Percentiles rank a stretch among this genome's conserved stretches.
These are phyloP conservation scores for Leccinum pellstonianum DNA, from an alignment of 768 basidiomycete genomes.

Conservation along the genomic window DNA sequence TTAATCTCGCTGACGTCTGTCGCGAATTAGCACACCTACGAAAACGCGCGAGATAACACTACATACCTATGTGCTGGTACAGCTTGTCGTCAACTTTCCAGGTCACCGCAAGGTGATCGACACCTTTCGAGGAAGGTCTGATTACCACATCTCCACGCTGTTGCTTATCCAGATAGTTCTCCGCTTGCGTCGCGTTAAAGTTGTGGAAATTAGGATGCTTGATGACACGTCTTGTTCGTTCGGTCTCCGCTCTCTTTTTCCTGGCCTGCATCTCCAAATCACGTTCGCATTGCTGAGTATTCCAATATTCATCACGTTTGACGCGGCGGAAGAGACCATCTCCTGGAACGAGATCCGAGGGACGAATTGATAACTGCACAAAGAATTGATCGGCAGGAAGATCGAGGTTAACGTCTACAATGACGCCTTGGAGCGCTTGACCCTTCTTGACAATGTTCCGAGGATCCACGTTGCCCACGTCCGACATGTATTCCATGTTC, in stretches of 20 bases:
- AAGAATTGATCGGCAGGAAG: slow-evolving; percentile 59
- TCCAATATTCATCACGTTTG: slow-evolving; percentile 61
- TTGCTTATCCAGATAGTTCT: slow-evolving; percentile 83
- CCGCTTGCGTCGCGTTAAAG: slow-evolving; percentile 86
- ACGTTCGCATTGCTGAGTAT: slow-evolving; percentile 58
- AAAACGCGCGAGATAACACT: background rate
- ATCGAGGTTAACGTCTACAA: slow-evolving; percentile 69
- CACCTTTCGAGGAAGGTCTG: slow-evolving; percentile 91
- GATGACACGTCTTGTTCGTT: slow-evolving; percentile 79
- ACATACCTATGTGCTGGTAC: slow-evolving; percentile 93
- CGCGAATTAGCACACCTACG: slow-evolving; percentile 6
- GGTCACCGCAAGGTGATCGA: slow-evolving; percentile 91
- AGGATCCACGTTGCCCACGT: slow-evolving; percentile 40
- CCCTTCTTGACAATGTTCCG: slow-evolving; percentile 65
- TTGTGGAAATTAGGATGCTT: slow-evolving; percentile 99
- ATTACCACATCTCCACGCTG: slow-evolving; percentile 96
- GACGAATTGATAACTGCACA: slow-evolving; percentile 74
- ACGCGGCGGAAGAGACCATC: slow-evolving; percentile 63
- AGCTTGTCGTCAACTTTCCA: slow-evolving; percentile 98
- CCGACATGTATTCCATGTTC: slow-evolving; percentile 55
- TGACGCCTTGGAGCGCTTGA: slow-evolving; percentile 75
- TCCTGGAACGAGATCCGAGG: slow-evolving; percentile 56
- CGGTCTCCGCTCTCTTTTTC: slow-evolving; percentile 83
- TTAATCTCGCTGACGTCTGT: slow-evolving; percentile 82
- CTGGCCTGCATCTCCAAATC: slow-evolving; percentile 72